Percentiles rank a stretch among this genome's conserved stretches.
These are phyloP conservation scores for Cairneyella variabilis DNA, from an alignment of 495 filamentous ascomycete species.

Conservation along the genomic window DNA sequence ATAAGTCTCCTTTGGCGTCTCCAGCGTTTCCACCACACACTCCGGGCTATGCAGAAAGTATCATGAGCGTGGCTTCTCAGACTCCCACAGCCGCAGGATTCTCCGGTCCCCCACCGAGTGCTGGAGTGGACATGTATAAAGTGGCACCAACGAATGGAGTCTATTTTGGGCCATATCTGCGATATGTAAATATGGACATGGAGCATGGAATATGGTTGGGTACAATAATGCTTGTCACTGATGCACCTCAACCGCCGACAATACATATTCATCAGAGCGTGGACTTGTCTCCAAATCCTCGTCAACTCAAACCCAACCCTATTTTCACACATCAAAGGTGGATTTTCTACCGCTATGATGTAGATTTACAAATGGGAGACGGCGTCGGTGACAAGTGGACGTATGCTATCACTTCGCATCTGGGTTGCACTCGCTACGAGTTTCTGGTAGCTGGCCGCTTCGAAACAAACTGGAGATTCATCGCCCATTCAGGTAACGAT, in stretches of 20 bases:
- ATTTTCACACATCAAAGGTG: constrained; percentile 89
- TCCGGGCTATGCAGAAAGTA: constrained; percentile 68
- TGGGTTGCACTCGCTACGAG: constrained; percentile 95
- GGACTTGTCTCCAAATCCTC: constrained; percentile 89
- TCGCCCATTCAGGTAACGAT: constrained; percentile 92
- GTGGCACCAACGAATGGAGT: constrained; percentile 93
- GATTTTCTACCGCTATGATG: constrained; percentile 94
- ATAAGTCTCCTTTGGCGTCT: constrained; percentile 70
- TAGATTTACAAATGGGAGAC: constrained; percentile 90
- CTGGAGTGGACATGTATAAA: constrained; percentile 90
- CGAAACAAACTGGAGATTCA: constrained; percentile 95
- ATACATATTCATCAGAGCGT: constrained; percentile 92
- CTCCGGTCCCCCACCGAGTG: constrained; percentile 76
- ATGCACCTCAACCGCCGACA: constrained; percentile 89
- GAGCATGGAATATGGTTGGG: constrained; percentile 89
- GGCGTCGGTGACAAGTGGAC: constrained; percentile 84
- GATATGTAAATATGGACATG: constrained; percentile 96
- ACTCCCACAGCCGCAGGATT: constrained; percentile 68
- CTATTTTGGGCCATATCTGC: constrained; percentile 93
- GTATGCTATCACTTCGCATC: constrained; percentile 94
- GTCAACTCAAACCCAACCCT: constrained; percentile 77
- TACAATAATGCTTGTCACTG: constrained; percentile 71
- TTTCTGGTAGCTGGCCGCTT: constrained; percentile 91
- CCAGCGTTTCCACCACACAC: constrained; percentile 70
- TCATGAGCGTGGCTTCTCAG: constrained; percentile 73